Evolutionary conservation across 2,329 filamentous ascomycete species (phyloP), one percentile per base, ranked within the genome.

Genomic region (Ophiosphaerella korrae): DNA sequence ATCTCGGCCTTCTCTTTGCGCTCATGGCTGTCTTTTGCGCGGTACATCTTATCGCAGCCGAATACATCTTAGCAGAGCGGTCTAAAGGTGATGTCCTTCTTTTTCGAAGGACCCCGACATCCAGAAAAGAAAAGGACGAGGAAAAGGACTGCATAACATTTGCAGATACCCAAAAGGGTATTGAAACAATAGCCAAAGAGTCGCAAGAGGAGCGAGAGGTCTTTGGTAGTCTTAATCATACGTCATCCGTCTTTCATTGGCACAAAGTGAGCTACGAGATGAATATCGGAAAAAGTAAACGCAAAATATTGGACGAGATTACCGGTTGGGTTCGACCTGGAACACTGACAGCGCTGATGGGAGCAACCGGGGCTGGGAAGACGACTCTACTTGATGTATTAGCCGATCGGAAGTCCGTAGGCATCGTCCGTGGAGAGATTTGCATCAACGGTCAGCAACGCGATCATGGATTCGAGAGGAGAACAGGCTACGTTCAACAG

Each of bases 341-440:
- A 2, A 80, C 77, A 1, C 68, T 84, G 29, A 68, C 65, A 1
- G 63, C 66, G 7, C 58, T 69, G 0, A 69, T 70, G 68, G 89
- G 61, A 61, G 42, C 16, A 6, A 38, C 6, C 3, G 64, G 64
- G 1, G 64, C 65, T 5, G 66, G 66, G 2, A 70, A 70, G 38
- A 70, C 64, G 0, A 67, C 64, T 1, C 45, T 70, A 3, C 48
- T 70, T 1, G 58, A 68, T 38, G 61, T 63, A 2, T 40, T 70
- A 2, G 91, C 91, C 26, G 88, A 88, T 53, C 86, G 91, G 68
- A 87, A 88, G 13, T 90, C 88, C 0, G 91, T 91, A 84, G 91
- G 91, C 73, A 86, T 93, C 16, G 88, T 95, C 34, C 85, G 83
- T 5, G 91, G 91, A 43, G 86, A 90, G 59, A 92, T 94, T 85